Evolutionary conservation across 179 eudicot genomes (phyloP).

Genomic region (Silene vulgaris): DNA sequence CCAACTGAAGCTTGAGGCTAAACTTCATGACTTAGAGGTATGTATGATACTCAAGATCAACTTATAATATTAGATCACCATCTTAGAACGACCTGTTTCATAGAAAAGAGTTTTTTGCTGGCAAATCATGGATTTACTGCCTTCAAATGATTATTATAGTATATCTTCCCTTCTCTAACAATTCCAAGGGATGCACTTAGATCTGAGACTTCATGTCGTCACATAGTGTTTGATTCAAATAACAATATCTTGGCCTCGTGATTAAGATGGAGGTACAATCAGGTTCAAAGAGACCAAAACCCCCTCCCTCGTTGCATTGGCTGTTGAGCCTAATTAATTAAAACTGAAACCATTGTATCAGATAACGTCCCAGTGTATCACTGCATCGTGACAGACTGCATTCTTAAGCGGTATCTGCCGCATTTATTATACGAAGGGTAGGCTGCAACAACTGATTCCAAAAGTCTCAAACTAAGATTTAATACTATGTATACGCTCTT

Average conservation of each 20-base stretch:
- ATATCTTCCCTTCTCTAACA: neutral
- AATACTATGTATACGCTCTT: neutral
- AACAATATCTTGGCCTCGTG: too few relatives aligned
- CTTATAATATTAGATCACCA: neutral
- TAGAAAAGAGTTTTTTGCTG: neutral
- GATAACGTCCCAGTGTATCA: too few relatives aligned
- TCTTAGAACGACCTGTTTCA: neutral
- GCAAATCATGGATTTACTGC: neutral
- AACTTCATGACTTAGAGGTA: slow-evolving; percentile 82
- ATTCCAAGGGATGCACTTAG: neutral
- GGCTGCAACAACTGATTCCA: neutral
- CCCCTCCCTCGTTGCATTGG: neutral
- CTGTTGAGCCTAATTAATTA: neutral
- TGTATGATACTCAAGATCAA: neutral
- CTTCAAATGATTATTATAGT: neutral
- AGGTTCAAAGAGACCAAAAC: neutral
- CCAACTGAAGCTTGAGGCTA: slow-evolving; percentile 83
- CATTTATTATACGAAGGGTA: neutral
- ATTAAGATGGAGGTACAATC: neutral
- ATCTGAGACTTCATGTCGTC: neutral
- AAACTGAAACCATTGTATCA: neutral
- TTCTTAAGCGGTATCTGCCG: too few relatives aligned
- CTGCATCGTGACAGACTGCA: too few relatives aligned
- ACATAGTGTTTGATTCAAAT: neutral
- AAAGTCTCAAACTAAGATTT: neutral